Base-by-base conservation (phyloP, 805 yeast species). In the Wickerhamiella kazuoi region DNA sequence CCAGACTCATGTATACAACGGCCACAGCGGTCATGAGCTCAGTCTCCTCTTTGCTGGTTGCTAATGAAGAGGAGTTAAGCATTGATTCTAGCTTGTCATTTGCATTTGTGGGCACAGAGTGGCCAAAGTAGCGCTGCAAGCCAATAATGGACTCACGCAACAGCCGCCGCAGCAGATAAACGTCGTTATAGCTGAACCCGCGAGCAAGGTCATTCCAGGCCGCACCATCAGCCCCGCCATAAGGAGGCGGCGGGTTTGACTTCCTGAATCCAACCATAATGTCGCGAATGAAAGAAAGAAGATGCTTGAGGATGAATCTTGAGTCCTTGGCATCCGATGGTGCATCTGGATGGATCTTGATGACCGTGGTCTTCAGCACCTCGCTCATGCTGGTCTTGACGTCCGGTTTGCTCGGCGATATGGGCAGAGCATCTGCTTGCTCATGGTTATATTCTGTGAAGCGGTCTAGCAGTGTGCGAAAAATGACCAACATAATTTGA, bases 1-100 rank as follows among this genome's bases (percentile, higher is more conserved):
- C 99, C 40, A 93, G 71, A 53, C 83, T 94, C 48, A 84, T 81
- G 58, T 83, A 90, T 50, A 90, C 81, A 1, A 94, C 79, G 0
- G 95, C 95, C 54, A 90, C 74, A 3, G 84, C 77, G 53, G 93
- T 98, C 94, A 90, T 84, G 42, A 86, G 63, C 50, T 90, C 98
- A 49, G 86, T 83, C 42, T 86, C 95, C 52, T 87, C 97, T 49
- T 83, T 84, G 1, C 93, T 75, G 0, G 93, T 80, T 1, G 86
- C 74, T 11, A 82, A 79, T 3, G 94, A 94, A 30, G 81, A 59
- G 42, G 78, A 78, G 4, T 93, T 87, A 7, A 84, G 87, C 9
- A 23, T 7, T 14, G 45, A 20, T 17, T 42, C 45, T 23, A 34
- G 35, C 20, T 26, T 26, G 17, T 36, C 43, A 3, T 32, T 24